Base-by-base conservation (phyloP, 768 basidiomycete species). In the Tricholoma hemisulphureum region DNA sequence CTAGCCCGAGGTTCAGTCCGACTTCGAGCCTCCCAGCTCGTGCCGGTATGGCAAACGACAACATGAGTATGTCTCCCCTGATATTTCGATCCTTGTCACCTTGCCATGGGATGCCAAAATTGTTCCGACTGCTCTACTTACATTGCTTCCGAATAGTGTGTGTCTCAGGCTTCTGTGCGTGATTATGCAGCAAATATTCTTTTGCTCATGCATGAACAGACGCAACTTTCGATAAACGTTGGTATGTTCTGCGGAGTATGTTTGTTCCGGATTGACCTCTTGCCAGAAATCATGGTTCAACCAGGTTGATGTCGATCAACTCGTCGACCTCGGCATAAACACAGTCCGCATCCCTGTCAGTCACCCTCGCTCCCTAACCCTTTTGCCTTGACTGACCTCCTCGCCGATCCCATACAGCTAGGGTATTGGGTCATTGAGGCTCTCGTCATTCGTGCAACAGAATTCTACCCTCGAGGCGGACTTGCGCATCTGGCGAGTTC, bases 341-440 rank as follows among this genome's bases (percentile, higher is more conserved):
- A 88, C 88, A 16, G 87, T 89, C 59, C 84, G 91, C 29, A 76
- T 92, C 62, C 91, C 91, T 0, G 89, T 89, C 62, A 58, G 85
- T 65, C 3, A n/a, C 10, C 46, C 16, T 48, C 2, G 2, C 11
- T 34, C 8, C 29, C 52, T 49, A 28, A 18, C 5, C 43, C 4
- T 55, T 6, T 7, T 56, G 16, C 26, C 32, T 13, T 1, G 24
- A 23, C 26, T 11, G 21, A 9, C 51, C 55, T 5, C 32, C 51
- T 53, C 23, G 55, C 28, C 14, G 9, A 37, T 1, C 43, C 2
- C 28, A 48, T 34, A 4, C 37, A 91, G 89, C 81, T 92, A 37
- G 90, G 91, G 0, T 93, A 87, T 67, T 93, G 91, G 91, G 85
- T 92, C 48, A 74, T 93, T 7, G 91, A 93, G 66, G 77, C 76